Percentiles rank a stretch among this genome's conserved stretches.
These are phyloP conservation scores for Trichoderma gamsii DNA, from an alignment of 495 filamentous ascomycete species.

Conservation along the genomic window DNA sequence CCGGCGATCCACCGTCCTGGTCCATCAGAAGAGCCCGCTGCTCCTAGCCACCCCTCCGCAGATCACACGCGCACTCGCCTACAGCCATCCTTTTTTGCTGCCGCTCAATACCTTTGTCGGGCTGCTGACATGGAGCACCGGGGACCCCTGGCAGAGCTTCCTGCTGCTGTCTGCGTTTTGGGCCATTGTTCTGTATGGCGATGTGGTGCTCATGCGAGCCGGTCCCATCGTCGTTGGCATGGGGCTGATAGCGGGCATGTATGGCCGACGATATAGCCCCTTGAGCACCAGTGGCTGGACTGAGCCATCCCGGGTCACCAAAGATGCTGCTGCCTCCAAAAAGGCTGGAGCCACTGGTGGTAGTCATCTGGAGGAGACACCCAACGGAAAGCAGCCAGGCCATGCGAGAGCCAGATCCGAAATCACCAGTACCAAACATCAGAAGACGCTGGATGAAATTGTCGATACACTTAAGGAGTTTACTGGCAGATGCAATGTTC, in stretches of 20 bases:
- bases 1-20: conserved; percentile 81
- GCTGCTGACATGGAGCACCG: conserved; percentile 85
- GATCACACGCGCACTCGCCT: conserved; percentile 84
- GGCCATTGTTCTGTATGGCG: conserved; percentile 78
- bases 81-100: conserved; percentile 87
- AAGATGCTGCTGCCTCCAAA: conserved; percentile 21
- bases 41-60: conserved; percentile 89
- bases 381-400: conserved; percentile 38
- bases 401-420: conserved; percentile 51
- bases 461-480: conserved; percentile 85
- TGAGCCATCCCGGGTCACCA: conserved; percentile 27
- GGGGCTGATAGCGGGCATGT: conserved; percentile 83
- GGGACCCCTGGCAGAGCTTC: conserved; percentile 95
- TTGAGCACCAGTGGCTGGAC: conserved; percentile 79
- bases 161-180: conserved; percentile 79
- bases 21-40: conserved; percentile 92
- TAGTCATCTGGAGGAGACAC: conserved; percentile 20
- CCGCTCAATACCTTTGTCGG: conserved; percentile 78
- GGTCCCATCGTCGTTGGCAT: conserved; percentile 79
- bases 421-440: conserved; percentile 57
- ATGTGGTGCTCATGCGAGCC: conserved; percentile 66
- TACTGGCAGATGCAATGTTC: conserved; percentile 81
- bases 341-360: conserved; percentile 26
- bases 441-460: conserved; percentile 89
- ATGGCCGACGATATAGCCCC: conserved; percentile 80